These are phyloP conservation scores for Beauveria brongniartii DNA, from an alignment of 2,329 filamentous ascomycete genomes.

Conservation along the genomic window DNA sequence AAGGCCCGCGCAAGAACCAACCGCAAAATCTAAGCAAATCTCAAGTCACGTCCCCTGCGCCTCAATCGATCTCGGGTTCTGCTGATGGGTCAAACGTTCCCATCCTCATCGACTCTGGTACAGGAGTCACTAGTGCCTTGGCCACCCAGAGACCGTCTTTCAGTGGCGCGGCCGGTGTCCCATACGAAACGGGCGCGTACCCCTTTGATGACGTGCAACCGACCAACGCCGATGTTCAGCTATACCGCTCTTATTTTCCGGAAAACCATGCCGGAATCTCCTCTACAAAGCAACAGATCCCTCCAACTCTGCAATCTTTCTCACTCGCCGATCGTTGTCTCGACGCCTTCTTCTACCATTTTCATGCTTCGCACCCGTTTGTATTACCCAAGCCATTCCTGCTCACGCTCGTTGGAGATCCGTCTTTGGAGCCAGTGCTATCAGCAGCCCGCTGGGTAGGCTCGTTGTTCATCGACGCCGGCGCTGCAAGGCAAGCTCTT, in stretches of 20 bases:
- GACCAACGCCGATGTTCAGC: constrained; percentile 22
- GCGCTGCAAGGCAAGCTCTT: constrained; percentile 37
- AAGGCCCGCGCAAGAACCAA: constrained; percentile 41
- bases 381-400: constrained; percentile 45
- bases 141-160: constrained; percentile 13
- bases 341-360: constrained; percentile 51
- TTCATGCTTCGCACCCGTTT: constrained; percentile 51
- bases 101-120: constrained; percentile 20
- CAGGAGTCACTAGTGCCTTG: neutral
- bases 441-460: constrained; percentile 50
- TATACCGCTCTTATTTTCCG: constrained; percentile 28
- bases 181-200: constrained; percentile 7
- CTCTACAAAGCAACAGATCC: constrained; percentile 3
- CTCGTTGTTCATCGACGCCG: constrained; percentile 45
- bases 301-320: constrained; percentile 17
- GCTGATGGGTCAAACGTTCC: constrained; percentile 30
- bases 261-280: constrained; percentile 25
- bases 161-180: constrained; percentile 18
- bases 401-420: constrained; percentile 39
- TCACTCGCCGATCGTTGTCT: constrained; percentile 45
- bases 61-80: constrained; percentile 5
- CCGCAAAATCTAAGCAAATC: constrained; percentile 41
- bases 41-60: constrained; percentile 35
- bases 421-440: constrained; percentile 39
- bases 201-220: constrained; percentile 12